Evolutionary conservation across 225 moss, liverwort and hornwort genomes (phyloP).

Genomic region (Pseudisothecium myosuroides): DNA sequence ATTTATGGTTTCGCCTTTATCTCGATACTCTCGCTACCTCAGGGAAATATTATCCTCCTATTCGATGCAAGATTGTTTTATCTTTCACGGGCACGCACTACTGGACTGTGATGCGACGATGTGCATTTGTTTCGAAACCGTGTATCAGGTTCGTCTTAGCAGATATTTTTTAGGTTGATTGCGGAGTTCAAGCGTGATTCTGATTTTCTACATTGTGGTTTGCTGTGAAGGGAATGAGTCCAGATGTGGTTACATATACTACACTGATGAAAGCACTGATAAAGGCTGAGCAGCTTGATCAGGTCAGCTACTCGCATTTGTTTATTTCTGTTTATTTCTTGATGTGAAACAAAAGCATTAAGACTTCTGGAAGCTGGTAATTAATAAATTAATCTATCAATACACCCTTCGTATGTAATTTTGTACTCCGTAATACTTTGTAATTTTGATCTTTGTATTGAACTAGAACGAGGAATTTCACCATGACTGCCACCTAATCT

Average conservation of each 20-base stretch:
- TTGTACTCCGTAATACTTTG: not conserved
- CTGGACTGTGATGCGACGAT: not conserved
- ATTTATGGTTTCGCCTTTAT: not conserved
- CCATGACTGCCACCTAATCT: not conserved
- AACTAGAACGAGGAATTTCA: not conserved
- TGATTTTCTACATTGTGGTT: not conserved
- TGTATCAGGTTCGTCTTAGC: not conserved
- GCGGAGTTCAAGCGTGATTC: not conserved
- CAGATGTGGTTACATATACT: constrained; percentile 92
- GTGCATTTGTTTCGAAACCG: not conserved
- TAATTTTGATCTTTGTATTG: not conserved
- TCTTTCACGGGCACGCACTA: not conserved
- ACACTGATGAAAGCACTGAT: constrained; percentile 97
- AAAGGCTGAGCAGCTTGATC: constrained; percentile 65
- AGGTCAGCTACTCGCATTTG: constrained; percentile 19
- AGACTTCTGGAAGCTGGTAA: not conserved
- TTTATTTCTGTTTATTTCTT: not conserved
- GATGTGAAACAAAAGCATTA: not conserved
- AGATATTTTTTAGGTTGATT: not conserved
- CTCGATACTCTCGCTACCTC: not conserved
- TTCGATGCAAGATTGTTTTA: not conserved
- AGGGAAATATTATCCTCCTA: not conserved
- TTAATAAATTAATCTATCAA: not conserved
- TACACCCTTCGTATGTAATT: not conserved
- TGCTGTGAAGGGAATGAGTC: constrained; percentile 63